Evolutionary conservation across 2,329 filamentous ascomycete genomes (phyloP), one percentile per base, ranked within the genome.

Genomic region (Aspergillus tamarii): DNA sequence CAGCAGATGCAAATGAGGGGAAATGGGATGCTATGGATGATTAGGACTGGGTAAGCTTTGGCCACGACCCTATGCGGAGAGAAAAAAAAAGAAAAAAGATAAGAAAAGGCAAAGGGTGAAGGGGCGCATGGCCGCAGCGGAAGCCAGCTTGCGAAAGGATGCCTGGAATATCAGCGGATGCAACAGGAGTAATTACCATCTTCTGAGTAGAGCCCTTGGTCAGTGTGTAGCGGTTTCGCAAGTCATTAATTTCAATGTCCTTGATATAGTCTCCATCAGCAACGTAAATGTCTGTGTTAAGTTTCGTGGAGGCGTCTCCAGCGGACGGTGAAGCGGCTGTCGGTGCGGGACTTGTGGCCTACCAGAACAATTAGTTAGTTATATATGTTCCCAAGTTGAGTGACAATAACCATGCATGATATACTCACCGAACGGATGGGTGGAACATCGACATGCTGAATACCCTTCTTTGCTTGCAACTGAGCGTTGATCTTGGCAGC

Each of bases 261-360:
- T 96, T 95, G 82, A 99, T 98, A 78, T 92, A 98, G 81, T 99
- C 95, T 73, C 95, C 95, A 77, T 98, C 95, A 66, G 94, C 91
- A 72, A 96, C 91, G 77, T 98, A 98, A 77, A 97, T 91, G 74
- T 96, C 93, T 73, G 90, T 89, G 73, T 94, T 93, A 78, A 96
- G 85, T 65, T 88, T 88, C 46, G 84, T 84, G 26, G 80, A 80
- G 59, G 74, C 76, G 52, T 81, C 81, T n/a, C 81, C 77, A 52
- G 78, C 76, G 53, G 81, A 78, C 46, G 84, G 81, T 30, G 84
- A 82, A 23, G 85, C 82, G 54, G 88, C 86, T 76, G 87, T 87
- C 57, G 78, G 80, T 64, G 82, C 81, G 67, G 85, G 82, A 71
- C 82, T 87, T 39, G 77, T 74, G 52, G 76, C 80, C 82, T 80